Percentiles rank a stretch among this genome's conserved stretches.
Conservation (phyloP, 78 protist species). For the Polysphondylium violaceum region DNA sequence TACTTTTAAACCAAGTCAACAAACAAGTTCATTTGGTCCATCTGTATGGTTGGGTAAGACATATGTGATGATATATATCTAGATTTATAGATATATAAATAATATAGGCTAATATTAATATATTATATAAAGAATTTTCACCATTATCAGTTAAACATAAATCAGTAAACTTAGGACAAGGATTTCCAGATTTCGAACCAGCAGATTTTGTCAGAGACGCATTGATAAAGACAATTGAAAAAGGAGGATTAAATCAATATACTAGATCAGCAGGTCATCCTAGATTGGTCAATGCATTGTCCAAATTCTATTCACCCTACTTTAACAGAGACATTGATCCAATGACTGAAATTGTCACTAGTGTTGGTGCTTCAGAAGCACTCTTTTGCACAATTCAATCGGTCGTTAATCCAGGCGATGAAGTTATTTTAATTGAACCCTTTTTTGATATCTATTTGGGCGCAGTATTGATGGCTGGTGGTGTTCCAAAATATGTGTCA, state of each 20-base stretch:
- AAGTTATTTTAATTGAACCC: conserved; percentile 93
- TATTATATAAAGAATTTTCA: conserved; percentile 60
- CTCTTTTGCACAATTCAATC: conserved; percentile 75
- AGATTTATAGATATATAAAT: neutral
- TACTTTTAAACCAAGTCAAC: conserved; percentile 46
- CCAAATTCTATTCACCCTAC: conserved; percentile 61
- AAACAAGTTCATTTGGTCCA: conserved; percentile 50
- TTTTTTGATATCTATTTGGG: conserved; percentile 87
- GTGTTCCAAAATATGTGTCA: conserved; percentile 55
- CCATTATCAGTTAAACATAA: conserved; percentile 75
- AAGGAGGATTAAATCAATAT: conserved; percentile 84
- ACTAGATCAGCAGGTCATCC: conserved; percentile 77
- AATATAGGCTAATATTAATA: neutral
- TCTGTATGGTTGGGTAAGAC: conserved; percentile 69
- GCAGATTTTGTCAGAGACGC: conserved; percentile 72
- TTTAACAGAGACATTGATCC: conserved; percentile 70
- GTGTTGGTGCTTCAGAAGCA: conserved; percentile 86
- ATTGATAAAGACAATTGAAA: conserved; percentile 14
- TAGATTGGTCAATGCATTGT: conserved; percentile 77
- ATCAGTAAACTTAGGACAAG: conserved; percentile 82
- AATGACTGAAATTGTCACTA: conserved; percentile 58
- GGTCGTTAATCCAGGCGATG: conserved; percentile 88
- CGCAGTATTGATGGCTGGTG: conserved; percentile 81
- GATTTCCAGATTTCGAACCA: conserved; percentile 84
- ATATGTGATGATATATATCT: neutral